Evolutionary conservation across 768 basidiomycete genomes (phyloP).

Genomic region (Tulasnella sp.): DNA sequence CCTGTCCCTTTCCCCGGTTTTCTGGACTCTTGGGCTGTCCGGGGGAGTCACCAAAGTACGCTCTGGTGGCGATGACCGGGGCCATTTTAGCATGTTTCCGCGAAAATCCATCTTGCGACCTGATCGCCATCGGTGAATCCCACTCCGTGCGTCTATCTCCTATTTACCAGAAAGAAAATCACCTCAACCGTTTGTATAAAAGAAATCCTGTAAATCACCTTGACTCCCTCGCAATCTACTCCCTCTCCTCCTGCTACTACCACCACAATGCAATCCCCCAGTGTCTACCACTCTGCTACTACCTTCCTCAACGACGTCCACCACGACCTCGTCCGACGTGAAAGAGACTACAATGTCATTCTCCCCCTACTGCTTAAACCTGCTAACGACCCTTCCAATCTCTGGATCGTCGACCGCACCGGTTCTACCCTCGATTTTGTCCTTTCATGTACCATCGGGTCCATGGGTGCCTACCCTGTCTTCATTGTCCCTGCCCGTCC

Average conservation of each 20-base stretch:
- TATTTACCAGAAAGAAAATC: no score
- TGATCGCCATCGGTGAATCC: no score
- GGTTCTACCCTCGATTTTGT: conserved; percentile 6
- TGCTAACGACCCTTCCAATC: not conserved
- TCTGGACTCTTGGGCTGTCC: no score
- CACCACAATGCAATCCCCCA: not conserved
- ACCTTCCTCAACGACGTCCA: not conserved
- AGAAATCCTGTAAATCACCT: no score
- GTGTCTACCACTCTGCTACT: not conserved
- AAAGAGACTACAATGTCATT: conserved; percentile 38
- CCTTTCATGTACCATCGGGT: conserved; percentile 14
- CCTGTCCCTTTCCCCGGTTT: no score
- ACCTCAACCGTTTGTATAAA: no score
- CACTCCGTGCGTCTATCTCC: no score
- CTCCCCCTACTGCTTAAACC: conserved; percentile 25
- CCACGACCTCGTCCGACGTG: conserved; percentile 27
- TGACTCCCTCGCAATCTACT: no score
- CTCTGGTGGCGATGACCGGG: no score
- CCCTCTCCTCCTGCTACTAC: not conserved
- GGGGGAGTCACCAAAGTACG: no score
- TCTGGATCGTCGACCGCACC: conserved; percentile 1
- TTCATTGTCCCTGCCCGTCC: conserved; percentile 10
- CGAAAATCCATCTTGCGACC: no score
- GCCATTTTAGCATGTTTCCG: no score
- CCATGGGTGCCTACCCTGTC: conserved; percentile 10